phyloP scores from a whole-genome alignment of 2,329 filamentous ascomycete genomes.

The Harringtonia lauricola region DNA sequence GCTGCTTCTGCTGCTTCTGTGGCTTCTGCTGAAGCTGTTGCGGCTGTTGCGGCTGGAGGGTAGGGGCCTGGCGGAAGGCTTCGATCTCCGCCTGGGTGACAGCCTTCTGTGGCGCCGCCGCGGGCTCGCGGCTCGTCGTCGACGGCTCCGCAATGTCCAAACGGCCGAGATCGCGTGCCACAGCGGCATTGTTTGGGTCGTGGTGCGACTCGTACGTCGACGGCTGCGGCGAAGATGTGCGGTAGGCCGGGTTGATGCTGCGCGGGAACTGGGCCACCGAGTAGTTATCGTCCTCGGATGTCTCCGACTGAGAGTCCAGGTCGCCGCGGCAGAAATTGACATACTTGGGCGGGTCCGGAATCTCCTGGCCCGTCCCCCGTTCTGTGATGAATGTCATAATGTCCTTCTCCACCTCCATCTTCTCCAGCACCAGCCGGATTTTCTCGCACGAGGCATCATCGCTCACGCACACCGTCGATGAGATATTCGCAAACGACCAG shows the following conservation, averaged over 20 bases:
- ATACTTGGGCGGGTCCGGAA: constrained; percentile 92
- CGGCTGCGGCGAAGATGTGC: constrained; percentile 91
- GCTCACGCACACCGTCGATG: constrained; percentile 94
- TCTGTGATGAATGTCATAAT: constrained; percentile 83
- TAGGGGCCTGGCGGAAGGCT: background rate
- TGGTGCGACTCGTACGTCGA: constrained; percentile 89
- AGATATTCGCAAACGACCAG: constrained; percentile 96
- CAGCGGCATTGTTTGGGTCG: constrained; percentile 59
- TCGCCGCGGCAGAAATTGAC: constrained; percentile 98
- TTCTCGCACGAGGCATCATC: constrained; percentile 97
- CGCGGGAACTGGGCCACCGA: constrained; percentile 93
- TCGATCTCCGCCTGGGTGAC: background rate
- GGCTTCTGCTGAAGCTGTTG: constrained; percentile 3
- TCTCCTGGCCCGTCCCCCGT: constrained; percentile 86
- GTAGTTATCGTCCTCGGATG: constrained; percentile 78
- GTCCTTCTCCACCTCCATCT: constrained; percentile 90
- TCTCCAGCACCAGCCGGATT: constrained; percentile 82
- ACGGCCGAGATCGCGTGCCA: constrained; percentile 60
- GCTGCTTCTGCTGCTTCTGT: constrained; percentile 16
- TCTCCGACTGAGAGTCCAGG: constrained; percentile 69
- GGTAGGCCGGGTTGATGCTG: constrained; percentile 89
- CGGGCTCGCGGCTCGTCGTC: constrained; percentile 37
- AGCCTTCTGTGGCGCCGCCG: constrained; percentile 39
- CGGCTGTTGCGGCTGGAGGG: background rate
- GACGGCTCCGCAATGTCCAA: constrained; percentile 24